A percentile compares a stretch with the other conserved stretches of the same genome.
phyloP scores from a whole-genome alignment of 1,139 yeast species.

The Saccharomyces hybrid region DNA sequence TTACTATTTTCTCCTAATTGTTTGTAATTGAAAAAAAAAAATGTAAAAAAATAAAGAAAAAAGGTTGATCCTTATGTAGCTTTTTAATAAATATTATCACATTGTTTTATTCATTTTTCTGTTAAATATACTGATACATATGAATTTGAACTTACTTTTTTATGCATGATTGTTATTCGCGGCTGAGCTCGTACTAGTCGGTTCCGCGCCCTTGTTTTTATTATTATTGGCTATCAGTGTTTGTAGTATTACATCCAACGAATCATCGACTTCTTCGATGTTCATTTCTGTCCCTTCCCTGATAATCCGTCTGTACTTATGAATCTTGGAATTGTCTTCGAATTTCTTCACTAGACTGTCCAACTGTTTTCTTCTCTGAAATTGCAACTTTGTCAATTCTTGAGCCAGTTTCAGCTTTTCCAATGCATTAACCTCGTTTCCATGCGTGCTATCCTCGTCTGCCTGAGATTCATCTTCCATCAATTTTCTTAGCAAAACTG shows the following conservation, averaged over 20 bases:
- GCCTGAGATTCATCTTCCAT: constrained; percentile 37
- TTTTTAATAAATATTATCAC: background rate
- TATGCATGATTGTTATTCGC: background rate
- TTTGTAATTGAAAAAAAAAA: background rate
- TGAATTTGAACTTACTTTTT: background rate
- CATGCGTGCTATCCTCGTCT: constrained; percentile 8
- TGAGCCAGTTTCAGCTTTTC: constrained; percentile 32
- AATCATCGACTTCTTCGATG: constrained; percentile 49
- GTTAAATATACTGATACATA: background rate
- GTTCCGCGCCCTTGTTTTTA: background rate
- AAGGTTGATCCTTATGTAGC: constrained; percentile 1
- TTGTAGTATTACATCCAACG: constrained; percentile 28
- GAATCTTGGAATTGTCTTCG: constrained; percentile 50
- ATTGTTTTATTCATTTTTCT: background rate
- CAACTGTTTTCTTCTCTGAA: constrained; percentile 39
- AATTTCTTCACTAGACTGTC: constrained; percentile 40
- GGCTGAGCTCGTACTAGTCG: background rate
- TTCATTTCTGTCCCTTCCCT: constrained; percentile 77
- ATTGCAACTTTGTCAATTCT: constrained; percentile 42
- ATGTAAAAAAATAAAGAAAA: background rate
- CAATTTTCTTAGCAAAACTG: constrained; percentile 41
- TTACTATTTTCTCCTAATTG: background rate
- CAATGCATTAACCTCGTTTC: constrained; percentile 2
- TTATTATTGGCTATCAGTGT: constrained; percentile 17
- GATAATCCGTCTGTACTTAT: constrained; percentile 73